Base-by-base conservation (phyloP, 129 eudicot species). In the Tagetes erecta region DNA sequence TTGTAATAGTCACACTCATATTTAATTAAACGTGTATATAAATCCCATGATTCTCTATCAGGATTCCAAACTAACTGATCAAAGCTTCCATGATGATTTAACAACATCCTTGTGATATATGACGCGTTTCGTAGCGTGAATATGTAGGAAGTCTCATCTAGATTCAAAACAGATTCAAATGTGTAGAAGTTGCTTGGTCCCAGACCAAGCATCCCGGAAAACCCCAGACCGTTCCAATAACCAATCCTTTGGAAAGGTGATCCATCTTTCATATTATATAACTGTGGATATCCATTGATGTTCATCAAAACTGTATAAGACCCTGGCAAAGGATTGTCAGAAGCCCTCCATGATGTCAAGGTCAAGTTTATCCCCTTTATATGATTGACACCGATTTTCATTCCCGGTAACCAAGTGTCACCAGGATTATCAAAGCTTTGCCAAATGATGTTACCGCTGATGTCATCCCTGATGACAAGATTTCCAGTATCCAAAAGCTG, bases 211-310 rank as follows among this genome's bases (percentile, higher is more conserved):
- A 68, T 6, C 49, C 84, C 84, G 7, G 80, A 58, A 67, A 78
- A 85, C 8, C 74, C 64, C 2, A 42, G 2, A 5, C 89, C 89
- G 6, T 85, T 75, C 86, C 84, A 85, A 39, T 56, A 76, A 11
- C 89, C 89, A 3, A 51, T 0, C 71, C 84, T 47, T 20, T 2
- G 31, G 40, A 53, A 1, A 14, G 1, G 14, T 44, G 71, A 33
- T 27, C 44, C 68, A 2, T 49, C 3, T 63, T 31, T 34, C 50
- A 56, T 20, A 36, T 7, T 38, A 14, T 2, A 47, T 46, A 75
- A 6, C 62, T 80, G 77, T 1, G 84, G 87, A 44, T 50, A 71
- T 12, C 82, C 84, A 37, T 27, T 31, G 27, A 3, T 46, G 6
- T 76, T 64, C 53, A 84, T 27, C 42, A 34, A 27, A 36, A 47